These are phyloP conservation scores for Zychaea mexicana DNA, from an alignment of 371 early-diverging fungal genomes.

Conservation along the genomic window DNA sequence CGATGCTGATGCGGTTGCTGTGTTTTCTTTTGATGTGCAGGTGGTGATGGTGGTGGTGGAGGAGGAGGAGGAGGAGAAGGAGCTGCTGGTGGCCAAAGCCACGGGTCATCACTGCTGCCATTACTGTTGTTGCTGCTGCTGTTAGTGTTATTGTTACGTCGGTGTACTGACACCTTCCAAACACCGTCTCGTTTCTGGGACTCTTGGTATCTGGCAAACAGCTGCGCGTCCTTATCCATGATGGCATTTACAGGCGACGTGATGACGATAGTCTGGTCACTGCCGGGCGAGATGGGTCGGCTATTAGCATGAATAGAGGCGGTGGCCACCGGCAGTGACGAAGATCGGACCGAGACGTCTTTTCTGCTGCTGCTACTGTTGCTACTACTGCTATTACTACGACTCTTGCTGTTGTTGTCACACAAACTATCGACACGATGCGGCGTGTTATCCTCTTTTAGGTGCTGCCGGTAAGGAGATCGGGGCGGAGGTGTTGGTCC, in stretches of 20 bases:
- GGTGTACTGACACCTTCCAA: background rate
- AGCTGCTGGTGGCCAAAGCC: conserved; percentile 11
- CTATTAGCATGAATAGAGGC: background rate
- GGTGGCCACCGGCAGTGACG: conserved; percentile 2
- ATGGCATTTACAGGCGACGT: conserved; percentile 16
- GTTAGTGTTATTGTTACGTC: conserved; percentile 4
- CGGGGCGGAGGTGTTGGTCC: conserved; percentile 21
- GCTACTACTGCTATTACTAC: background rate
- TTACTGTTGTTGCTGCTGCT: conserved; percentile 9
- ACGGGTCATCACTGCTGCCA: background rate
- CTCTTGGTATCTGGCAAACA: conserved; percentile 25
- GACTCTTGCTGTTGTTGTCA: background rate
- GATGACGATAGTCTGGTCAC: background rate
- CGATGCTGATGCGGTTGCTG: conserved; percentile 6
- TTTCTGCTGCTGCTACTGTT: background rate
- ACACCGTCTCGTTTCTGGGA: background rate
- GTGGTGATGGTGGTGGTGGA: conserved; percentile 7
- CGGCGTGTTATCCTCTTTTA: background rate
- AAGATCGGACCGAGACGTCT: background rate
- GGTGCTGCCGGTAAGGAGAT: conserved; percentile 24
- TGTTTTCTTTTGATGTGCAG: background rate
- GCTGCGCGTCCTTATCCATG: conserved; percentile 30
- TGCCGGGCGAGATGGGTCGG: conserved; percentile 1
- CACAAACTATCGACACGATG: conserved; percentile 3
- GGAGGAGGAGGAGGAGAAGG: conserved; percentile 6